Percentiles rank a stretch among this genome's conserved stretches.
phyloP scores from a whole-genome alignment of 495 filamentous ascomycete species.

The Penicillium cosmopolitanum region DNA sequence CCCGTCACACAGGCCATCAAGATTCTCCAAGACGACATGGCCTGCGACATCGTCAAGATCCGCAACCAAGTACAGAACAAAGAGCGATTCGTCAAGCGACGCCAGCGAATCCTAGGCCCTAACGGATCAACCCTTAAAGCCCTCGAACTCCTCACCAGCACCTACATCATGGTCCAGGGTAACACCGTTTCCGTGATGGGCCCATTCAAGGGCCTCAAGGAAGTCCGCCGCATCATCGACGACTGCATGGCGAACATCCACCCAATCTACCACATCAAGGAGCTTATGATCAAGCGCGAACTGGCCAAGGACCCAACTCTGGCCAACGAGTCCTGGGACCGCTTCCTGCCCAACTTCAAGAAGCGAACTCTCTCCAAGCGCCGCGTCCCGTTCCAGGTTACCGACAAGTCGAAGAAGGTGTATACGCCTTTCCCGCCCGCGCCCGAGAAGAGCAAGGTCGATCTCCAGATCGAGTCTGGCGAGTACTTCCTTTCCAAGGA shows the following conservation, averaged over 20 bases:
- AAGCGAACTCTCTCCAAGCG: slow-evolving; percentile 89
- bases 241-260: slow-evolving; percentile 98
- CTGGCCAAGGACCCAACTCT: slow-evolving; percentile 93
- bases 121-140: slow-evolving; percentile 88
- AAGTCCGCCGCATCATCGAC: slow-evolving; percentile 85
- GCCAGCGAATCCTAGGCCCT: slow-evolving; percentile 88
- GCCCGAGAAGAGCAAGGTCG: slow-evolving; percentile 94
- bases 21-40: slow-evolving; percentile 88
- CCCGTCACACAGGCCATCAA: slow-evolving; percentile 87
- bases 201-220: slow-evolving; percentile 87
- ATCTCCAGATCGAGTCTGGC: slow-evolving; percentile 96
- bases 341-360: slow-evolving; percentile 98
- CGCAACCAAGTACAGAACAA: slow-evolving; percentile 88
- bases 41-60: slow-evolving; percentile 94
- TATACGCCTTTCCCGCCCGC: slow-evolving; percentile 82
- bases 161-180: slow-evolving; percentile 95
- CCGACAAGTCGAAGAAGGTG: slow-evolving; percentile 89
- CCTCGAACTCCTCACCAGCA: slow-evolving; percentile 89
- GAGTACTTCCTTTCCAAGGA: slow-evolving; percentile 95
- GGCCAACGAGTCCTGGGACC: slow-evolving; percentile 86
- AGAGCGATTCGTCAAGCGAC: slow-evolving; percentile 94
- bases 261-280: slow-evolving; percentile 94
- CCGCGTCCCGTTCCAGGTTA: slow-evolving; percentile 79
- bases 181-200: slow-evolving; percentile 96
- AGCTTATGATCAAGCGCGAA: slow-evolving; percentile 98